Evolutionary conservation across 306 rosid genomes (phyloP).

Genomic region (Gleditsia sinensis): DNA sequence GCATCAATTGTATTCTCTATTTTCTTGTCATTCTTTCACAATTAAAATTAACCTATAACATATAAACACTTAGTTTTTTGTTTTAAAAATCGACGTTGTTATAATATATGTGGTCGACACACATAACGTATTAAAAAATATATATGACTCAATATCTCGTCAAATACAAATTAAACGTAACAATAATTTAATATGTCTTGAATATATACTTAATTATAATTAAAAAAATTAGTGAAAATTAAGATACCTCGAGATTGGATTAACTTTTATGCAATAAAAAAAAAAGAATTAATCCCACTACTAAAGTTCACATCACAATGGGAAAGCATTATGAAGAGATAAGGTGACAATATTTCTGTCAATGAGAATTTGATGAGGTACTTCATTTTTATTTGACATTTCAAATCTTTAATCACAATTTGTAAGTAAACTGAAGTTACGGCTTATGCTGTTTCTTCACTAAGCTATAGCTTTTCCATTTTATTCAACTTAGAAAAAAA

Average conservation of each 20-base stretch:
- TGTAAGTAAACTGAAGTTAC: not conserved
- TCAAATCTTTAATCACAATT: slow-evolving; percentile 18
- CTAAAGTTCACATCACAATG: slow-evolving; percentile 21
- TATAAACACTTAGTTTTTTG: no score
- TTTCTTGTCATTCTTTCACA: not conserved
- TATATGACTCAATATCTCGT: no score
- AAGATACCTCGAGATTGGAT: slow-evolving; percentile 11
- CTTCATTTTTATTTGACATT: not conserved
- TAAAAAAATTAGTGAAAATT: not conserved
- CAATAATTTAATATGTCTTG: no score
- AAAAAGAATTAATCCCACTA: slow-evolving; percentile 16
- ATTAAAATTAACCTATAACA: not conserved
- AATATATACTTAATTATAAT: not conserved
- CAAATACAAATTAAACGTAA: no score
- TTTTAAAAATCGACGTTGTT: no score
- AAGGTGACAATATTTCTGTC: not conserved
- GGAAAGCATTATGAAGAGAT: slow-evolving; percentile 31
- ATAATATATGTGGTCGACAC: no score
- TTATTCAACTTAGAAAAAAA: not conserved
- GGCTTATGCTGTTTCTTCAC: not conserved
- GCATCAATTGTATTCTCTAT: not conserved
- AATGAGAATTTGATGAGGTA: slow-evolving; percentile 10
- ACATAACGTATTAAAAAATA: no score
- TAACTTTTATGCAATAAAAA: not conserved
- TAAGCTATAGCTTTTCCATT: not conserved